Evolutionary conservation across 306 rosid species (phyloP), one percentile per base, ranked within the genome.

Genomic region (Purshia tridentata): DNA sequence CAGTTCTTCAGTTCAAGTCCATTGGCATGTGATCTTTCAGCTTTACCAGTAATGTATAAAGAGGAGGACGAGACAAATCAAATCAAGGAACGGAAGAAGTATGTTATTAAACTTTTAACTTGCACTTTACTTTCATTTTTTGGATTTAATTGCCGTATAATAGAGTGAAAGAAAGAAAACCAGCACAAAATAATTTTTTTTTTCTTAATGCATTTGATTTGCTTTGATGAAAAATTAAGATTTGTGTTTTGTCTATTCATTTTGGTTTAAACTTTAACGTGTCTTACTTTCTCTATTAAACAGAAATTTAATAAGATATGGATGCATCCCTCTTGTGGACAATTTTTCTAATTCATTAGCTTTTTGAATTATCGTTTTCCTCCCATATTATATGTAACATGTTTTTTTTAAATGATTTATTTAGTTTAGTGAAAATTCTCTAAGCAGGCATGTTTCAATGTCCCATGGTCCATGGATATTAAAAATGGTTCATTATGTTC

Each of bases 1-100:
- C 84, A 83, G 87, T 86, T 80, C 77, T 86, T 86, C 60, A 74
- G 75, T 63, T 63, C 83, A 29, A 50, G 54, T 72, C 87, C 87
- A 18, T 76, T 69, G 78, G 76, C 89, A 39, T 82, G 89, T 55
- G 73, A 68, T 40, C 66, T 80, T 69, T 72, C 85, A 47, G 85
- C 54, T 54, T 71, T 75, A 57, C 85, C 83, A 5, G 78, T 51
- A 45, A 62, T 79, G 6, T 61, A 35, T 72, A 78, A 77, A 20
- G 50, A 45, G 57, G 77, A 65, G 44, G 80, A 79, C 6, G 81
- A 70, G 57, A 48, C 72, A 29, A 51, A 64, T 74, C 69, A 65
- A 76, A 44, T 22, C 48, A 80, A 22, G 42, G 67, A 45, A 14
- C 53, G 65, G 49, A 79, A 74, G 74, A 80, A 69, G 89, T 80